phyloP scores from a whole-genome alignment of 1,139 yeast genomes.

The Pichia cactophila region DNA sequence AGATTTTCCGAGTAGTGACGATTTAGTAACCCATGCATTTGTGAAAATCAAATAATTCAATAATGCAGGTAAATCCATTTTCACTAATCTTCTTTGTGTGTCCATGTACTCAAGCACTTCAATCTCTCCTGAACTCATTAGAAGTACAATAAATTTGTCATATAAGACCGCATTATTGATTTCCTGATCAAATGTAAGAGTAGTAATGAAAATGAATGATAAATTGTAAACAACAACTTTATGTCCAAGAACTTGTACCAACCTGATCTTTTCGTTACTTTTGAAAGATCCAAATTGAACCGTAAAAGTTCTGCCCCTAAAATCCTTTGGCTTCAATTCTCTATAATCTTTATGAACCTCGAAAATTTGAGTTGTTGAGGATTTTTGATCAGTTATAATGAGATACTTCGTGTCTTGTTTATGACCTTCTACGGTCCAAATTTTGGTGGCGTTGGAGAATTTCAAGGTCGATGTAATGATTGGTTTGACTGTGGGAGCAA shows the following conservation, averaged over 20 bases:
- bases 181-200: slow-evolving; percentile 34
- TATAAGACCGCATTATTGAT: slow-evolving; percentile 46
- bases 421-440: slow-evolving; percentile 56
- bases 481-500: slow-evolving; percentile 61
- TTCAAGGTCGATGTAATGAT: slow-evolving; percentile 60
- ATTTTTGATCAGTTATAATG: slow-evolving; percentile 64
- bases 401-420: slow-evolving; percentile 43
- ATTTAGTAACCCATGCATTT: slow-evolving; percentile 52
- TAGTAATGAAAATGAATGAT: slow-evolving; percentile 40
- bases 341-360: slow-evolving; percentile 62
- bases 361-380: slow-evolving; percentile 64
- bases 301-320: slow-evolving; percentile 58
- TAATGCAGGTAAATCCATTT: slow-evolving; percentile 24
- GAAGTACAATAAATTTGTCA: slow-evolving; percentile 45
- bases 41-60: slow-evolving; percentile 46
- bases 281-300: slow-evolving; percentile 44
- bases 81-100: slow-evolving; percentile 14
- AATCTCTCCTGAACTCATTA: slow-evolving; percentile 51
- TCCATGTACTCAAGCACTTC: slow-evolving; percentile 35
- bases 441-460: slow-evolving; percentile 66
- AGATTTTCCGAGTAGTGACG: slow-evolving; percentile 30
- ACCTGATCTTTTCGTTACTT: slow-evolving; percentile 39
- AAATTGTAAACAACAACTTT: slow-evolving; percentile 60
- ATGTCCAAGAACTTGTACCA: slow-evolving; percentile 68
- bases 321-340: slow-evolving; percentile 54